Conservation (phyloP, 805 yeast genomes). For the Hanseniaspora pseudoguilliermondii region DNA sequence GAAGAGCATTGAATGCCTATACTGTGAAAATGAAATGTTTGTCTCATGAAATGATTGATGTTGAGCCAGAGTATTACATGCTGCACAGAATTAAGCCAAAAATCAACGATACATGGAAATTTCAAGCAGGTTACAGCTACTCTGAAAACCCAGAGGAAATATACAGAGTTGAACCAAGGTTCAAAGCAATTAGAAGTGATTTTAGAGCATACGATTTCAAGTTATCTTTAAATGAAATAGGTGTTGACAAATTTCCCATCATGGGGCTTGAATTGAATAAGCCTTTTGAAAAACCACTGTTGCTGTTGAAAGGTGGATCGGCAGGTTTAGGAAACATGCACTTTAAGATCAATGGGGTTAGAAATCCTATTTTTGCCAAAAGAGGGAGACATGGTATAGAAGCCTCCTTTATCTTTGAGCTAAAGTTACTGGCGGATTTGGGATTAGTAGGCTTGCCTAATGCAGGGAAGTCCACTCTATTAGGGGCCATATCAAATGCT, state of each 20-base stretch:
- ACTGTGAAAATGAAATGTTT: constrained; percentile 26
- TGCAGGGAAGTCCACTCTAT: constrained; percentile 86
- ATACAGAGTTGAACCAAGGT: constrained; percentile 54
- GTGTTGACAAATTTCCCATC: constrained; percentile 60
- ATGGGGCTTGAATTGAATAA: constrained; percentile 63
- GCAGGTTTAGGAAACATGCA: constrained; percentile 98
- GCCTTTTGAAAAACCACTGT: constrained; percentile 52
- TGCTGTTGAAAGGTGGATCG: constrained; percentile 68
- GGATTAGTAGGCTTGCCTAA: constrained; percentile 94
- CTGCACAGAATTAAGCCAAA: constrained; percentile 35
- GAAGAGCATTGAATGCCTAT: constrained; percentile 19
- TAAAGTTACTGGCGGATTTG: constrained; percentile 79
- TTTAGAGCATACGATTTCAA: constrained; percentile 56
- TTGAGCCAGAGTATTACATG: constrained; percentile 39
- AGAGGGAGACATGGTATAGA: constrained; percentile 60
- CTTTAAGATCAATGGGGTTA: constrained; percentile 65
- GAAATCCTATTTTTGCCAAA: constrained; percentile 85
- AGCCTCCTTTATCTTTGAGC: constrained; percentile 60
- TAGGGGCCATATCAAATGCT: constrained; percentile 79
- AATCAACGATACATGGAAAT: constrained; percentile 56
- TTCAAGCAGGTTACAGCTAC: constrained; percentile 30
- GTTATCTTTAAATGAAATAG: constrained; percentile 43
- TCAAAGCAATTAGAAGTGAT: constrained; percentile 46
- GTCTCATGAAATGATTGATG: constrained; percentile 22
- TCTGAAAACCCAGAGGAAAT: constrained; percentile 56